These are phyloP conservation scores for Sonneratia caseolaris DNA, from an alignment of 345 rosid genomes.

Conservation along the genomic window DNA sequence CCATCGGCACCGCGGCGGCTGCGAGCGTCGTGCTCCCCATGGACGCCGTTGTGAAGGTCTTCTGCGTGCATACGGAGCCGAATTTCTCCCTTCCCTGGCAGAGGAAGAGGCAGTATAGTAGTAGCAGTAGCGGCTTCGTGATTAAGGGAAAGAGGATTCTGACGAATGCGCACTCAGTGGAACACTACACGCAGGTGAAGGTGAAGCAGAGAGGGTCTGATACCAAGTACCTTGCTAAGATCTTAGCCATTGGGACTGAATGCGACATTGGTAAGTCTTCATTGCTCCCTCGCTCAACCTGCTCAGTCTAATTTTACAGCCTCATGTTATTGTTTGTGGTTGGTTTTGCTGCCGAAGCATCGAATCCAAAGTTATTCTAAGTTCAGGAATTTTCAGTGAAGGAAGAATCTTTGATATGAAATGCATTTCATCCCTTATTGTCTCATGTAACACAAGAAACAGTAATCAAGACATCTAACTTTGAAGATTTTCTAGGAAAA, in stretches of 20 bases:
- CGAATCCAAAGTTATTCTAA: not conserved
- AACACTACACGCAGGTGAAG: conserved; percentile 85
- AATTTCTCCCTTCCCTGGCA: conserved; percentile 92
- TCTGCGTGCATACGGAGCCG: conserved; percentile 87
- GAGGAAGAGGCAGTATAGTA: conserved; percentile 74
- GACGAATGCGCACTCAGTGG: conserved; percentile 90
- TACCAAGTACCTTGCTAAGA: conserved; percentile 75
- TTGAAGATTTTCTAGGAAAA: not conserved
- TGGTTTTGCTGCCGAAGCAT: not conserved
- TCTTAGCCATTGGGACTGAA: conserved; percentile 79
- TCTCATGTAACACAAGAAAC: not conserved
- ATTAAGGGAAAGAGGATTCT: conserved; percentile 62
- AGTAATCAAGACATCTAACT: not conserved
- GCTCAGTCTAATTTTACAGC: not conserved
- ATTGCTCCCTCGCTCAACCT: not conserved
- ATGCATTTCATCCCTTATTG: not conserved
- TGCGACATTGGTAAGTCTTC: conserved; percentile 68
- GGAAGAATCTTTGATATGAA: not conserved
- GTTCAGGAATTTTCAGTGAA: not conserved
- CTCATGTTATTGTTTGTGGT: not conserved
- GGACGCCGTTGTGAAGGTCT: conserved; percentile 89
- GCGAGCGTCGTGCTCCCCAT: conserved; percentile 56
- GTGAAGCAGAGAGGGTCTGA: conserved; percentile 85
- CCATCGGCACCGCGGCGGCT: not conserved
- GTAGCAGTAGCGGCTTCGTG: conserved; percentile 77